These are phyloP conservation scores for Xylaria digitata DNA, from an alignment of 2,329 filamentous ascomycete genomes.

Conservation along the genomic window DNA sequence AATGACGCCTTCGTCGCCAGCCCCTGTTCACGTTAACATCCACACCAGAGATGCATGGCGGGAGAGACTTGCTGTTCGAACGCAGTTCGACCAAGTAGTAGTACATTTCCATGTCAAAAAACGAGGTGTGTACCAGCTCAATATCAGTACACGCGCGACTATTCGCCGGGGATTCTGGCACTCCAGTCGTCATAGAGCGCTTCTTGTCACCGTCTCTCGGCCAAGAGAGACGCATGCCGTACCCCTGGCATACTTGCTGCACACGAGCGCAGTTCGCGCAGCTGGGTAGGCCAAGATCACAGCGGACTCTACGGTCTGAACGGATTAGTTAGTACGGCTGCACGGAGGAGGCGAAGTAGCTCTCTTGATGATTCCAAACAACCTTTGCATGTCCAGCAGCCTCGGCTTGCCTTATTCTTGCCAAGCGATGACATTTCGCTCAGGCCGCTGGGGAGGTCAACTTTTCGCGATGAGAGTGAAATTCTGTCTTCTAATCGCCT, in stretches of 20 bases:
- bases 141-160: neutral
- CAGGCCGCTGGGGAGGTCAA: slow-evolving; percentile 39
- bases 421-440: slow-evolving; percentile 16
- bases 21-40: slow-evolving; percentile 19
- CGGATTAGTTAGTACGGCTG: slow-evolving; percentile 1
- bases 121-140: slow-evolving; percentile 33
- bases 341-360: neutral
- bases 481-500: neutral
- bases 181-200: slow-evolving; percentile 20
- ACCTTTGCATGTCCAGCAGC: slow-evolving; percentile 41
- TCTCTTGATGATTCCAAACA: neutral
- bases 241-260: slow-evolving; percentile 29
- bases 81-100: slow-evolving; percentile 31
- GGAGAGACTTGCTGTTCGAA: slow-evolving; percentile 22
- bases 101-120: slow-evolving; percentile 36
- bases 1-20: neutral
- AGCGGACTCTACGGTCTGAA: slow-evolving; percentile 33
- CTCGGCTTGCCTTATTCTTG: slow-evolving; percentile 27
- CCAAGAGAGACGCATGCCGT: slow-evolving; percentile 36
- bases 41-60: neutral
- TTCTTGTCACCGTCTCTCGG: slow-evolving; percentile 33
- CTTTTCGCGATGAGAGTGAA: slow-evolving; percentile 13
- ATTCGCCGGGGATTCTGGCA: neutral
- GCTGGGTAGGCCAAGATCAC: slow-evolving; percentile 29
- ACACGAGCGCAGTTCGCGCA: slow-evolving; percentile 35